Conservation (phyloP, 2,329 filamentous ascomycete genomes). For the Uncinocarpus reesii region DNA sequence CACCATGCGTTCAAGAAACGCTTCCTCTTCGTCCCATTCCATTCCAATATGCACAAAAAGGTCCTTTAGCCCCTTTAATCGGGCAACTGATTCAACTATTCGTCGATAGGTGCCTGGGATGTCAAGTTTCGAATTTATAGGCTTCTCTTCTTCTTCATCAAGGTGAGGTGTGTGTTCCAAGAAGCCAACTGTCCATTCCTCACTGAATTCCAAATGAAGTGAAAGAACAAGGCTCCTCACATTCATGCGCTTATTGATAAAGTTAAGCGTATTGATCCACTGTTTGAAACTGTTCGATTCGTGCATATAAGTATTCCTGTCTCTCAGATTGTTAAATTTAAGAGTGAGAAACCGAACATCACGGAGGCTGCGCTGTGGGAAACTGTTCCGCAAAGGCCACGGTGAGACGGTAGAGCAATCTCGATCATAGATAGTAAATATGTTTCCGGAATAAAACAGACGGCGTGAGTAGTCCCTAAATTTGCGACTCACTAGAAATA, state of each 20-base stretch:
- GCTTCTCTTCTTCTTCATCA: neutral
- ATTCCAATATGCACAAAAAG: neutral
- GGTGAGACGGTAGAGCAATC: neutral
- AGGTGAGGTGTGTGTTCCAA: neutral
- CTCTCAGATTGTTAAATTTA: neutral
- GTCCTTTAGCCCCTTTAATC: neutral
- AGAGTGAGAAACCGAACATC: neutral
- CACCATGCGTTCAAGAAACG: neutral
- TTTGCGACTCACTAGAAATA: neutral
- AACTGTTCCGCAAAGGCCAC: neutral
- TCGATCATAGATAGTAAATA: too few relatives aligned
- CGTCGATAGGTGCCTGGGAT: neutral
- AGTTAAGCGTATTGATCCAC: neutral
- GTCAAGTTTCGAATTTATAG: neutral
- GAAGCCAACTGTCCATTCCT: too few relatives aligned
- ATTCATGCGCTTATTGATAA: neutral
- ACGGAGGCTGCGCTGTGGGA: neutral
- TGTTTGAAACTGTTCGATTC: neutral
- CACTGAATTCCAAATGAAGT: neutral
- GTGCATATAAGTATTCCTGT: neutral
- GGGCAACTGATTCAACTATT: neutral
- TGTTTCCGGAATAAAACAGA: slow-evolving; percentile 3
- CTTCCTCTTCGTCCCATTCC: neutral
- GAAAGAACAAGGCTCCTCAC: neutral
- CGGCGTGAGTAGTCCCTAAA: neutral